A percentile compares a stretch with the other conserved stretches of the same genome.
Evolutionary conservation across 352 stramenopile genomes (phyloP).

Genomic region (Phytopythium oedochilum): DNA sequence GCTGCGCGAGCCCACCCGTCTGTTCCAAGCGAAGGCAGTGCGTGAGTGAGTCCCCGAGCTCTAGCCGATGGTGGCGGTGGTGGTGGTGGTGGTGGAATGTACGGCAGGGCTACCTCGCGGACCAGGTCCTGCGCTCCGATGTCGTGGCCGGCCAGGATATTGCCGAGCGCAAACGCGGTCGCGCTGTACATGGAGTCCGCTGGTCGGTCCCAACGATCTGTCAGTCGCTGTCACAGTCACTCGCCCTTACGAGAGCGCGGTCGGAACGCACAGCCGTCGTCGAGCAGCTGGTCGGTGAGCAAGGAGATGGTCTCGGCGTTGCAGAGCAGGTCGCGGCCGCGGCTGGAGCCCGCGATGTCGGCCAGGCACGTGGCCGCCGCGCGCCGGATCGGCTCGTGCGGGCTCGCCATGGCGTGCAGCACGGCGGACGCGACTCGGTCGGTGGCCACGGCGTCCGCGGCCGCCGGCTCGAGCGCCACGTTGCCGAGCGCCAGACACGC

Average conservation of each 20-base stretch:
- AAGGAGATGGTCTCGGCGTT: slow-evolving; percentile 37
- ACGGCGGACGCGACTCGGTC: slow-evolving; percentile 31
- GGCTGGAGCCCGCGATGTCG: slow-evolving; percentile 36
- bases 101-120: slow-evolving; percentile 22
- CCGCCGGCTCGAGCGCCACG: slow-evolving; percentile 40
- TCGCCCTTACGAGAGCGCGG: background rate
- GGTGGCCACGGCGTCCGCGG: slow-evolving; percentile 23
- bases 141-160: slow-evolving; percentile 55
- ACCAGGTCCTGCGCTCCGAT: slow-evolving; percentile 51
- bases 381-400: slow-evolving; percentile 59
- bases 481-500: slow-evolving; percentile 62
- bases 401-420: slow-evolving; percentile 38
- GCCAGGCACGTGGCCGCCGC: slow-evolving; percentile 44
- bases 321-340: slow-evolving; percentile 40
- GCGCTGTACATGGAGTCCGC: slow-evolving; percentile 49
- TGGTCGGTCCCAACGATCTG: background rate
- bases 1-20: slow-evolving; percentile 42
- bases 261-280: slow-evolving; percentile 32
- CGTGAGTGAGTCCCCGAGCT: too few relatives aligned
- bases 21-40: background rate
- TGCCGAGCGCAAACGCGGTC: slow-evolving; percentile 61
- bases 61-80: background rate
- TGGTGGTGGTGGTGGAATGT: background rate
- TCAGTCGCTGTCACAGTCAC: slow-evolving; percentile 7
- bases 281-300: slow-evolving; percentile 39